Base-by-base conservation (phyloP, 108 stramenopile genomes). In the Cyclostephanos tholiformis region DNA sequence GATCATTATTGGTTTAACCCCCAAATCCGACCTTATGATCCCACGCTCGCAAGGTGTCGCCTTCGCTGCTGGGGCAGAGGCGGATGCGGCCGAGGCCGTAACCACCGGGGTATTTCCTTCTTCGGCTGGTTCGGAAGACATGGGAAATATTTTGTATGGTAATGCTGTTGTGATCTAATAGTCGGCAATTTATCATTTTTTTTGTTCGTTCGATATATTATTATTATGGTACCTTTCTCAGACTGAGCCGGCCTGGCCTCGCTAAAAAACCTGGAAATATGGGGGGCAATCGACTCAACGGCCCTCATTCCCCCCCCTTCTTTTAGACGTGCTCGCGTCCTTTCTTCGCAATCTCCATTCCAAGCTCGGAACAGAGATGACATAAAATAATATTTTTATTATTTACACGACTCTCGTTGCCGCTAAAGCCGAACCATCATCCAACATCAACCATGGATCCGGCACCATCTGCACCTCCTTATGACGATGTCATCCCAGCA, bases 11-110 rank as follows among this genome's bases (percentile, higher is more conserved):
- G 81, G 50, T 0, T 17, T 46, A 26, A 44, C 39, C 38, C 75
- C 71, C 26, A 82, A 57, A 82, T 82, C 81, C 29, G 44, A n/a
- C 49, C 81, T 64, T 16, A 71, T 58, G 26, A 58, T 36, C 9
- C 60, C 70, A 39, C 38, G 20, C 14, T 55, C 23, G 12, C 64
- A 26, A 29, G 63, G 38, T 35, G 65, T 23, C 7, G 71, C 14
- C 9, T 61, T 2, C 12, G 57, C 14, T 16, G 32, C 32, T 32
- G 32, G 32, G 4, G 32, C 32, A 4, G 63, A 39, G 29, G 67
- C 3, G 16, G 66, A 46, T 4, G 26, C 10, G 35, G 39, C 59
- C 29, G 79, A 9, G n/a, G 39, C 61, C 2, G 67, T 11, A 17
- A 48, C 30, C n/a, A 70, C 32, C 0, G 61, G 29, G 53, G 50